phyloP scores from a whole-genome alignment of 768 basidiomycete genomes.

The Chalciporus sphaerocephalus region DNA sequence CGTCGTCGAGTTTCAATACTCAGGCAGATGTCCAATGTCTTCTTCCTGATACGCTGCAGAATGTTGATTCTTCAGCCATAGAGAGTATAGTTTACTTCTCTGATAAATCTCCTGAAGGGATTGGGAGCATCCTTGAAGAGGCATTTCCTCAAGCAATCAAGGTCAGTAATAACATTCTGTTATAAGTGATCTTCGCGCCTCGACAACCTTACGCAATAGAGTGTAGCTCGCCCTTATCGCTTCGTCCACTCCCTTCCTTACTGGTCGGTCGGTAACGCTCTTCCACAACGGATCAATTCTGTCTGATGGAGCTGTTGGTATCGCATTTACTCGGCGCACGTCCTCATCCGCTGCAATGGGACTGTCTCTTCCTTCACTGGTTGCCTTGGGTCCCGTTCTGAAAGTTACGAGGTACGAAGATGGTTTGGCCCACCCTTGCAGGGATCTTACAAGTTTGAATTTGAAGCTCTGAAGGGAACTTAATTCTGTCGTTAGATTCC shows the following conservation, averaged over 20 bases:
- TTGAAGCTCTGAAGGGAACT: constrained; percentile 61
- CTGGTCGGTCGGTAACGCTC: constrained; percentile 68
- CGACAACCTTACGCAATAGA: neutral
- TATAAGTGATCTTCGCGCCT: neutral
- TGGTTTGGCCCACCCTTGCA: neutral
- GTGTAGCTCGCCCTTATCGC: constrained; percentile 61
- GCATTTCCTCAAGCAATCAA: constrained; percentile 45
- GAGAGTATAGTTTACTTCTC: constrained; percentile 48
- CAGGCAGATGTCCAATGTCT: constrained; percentile 16
- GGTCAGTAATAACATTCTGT: constrained; percentile 34
- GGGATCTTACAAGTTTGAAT: neutral
- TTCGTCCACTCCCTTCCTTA: constrained; percentile 75
- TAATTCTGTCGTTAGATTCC: constrained; percentile 54
- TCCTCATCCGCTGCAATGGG: constrained; percentile 10
- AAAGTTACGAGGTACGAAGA: constrained; percentile 49
- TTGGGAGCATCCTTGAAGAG: constrained; percentile 39
- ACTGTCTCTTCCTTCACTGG: constrained; percentile 38
- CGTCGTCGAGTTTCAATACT: constrained; percentile 2
- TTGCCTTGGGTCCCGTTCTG: constrained; percentile 41
- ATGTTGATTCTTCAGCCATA: constrained; percentile 21
- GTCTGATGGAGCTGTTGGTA: constrained; percentile 65
- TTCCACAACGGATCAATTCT: constrained; percentile 53
- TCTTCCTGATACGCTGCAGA: constrained; percentile 39
- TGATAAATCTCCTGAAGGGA: constrained; percentile 55
- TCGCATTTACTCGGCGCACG: constrained; percentile 40